phyloP scores from a whole-genome alignment of 2,329 filamentous ascomycete genomes.

The Blastomyces emzantsi region DNA sequence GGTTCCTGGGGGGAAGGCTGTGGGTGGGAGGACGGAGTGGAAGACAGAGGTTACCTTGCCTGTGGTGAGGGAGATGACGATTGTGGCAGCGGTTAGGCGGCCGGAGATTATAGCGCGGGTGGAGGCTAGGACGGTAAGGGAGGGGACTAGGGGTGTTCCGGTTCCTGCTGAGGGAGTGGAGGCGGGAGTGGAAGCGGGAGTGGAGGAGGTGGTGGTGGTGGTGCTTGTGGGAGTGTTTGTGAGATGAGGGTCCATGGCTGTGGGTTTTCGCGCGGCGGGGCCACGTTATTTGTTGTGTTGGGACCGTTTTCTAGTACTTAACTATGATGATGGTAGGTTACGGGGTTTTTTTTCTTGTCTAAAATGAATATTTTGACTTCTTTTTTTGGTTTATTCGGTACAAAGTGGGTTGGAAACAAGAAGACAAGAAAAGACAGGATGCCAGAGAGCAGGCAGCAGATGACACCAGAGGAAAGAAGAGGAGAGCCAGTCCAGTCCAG shows the following conservation, averaged over 20 bases:
- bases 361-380: background rate
- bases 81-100: conserved; percentile 69
- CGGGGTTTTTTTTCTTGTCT: background rate
- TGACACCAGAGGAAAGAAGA: background rate
- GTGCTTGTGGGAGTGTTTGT: conserved; percentile 3
- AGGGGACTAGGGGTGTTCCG: conserved; percentile 22
- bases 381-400: conserved; percentile 6
- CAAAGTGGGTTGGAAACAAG: background rate
- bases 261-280: background rate
- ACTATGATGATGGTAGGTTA: background rate
- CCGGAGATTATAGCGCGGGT: conserved; percentile 72
- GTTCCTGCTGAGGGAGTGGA: background rate
- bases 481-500: background rate
- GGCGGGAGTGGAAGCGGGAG: background rate
- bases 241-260: conserved; percentile 2
- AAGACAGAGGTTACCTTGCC: conserved; percentile 78
- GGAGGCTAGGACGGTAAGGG: conserved; percentile 70
- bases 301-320: background rate
- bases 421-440: background rate
- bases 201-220: background rate
- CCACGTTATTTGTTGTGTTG: background rate
- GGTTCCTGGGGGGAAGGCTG: conserved; percentile 62
- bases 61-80: conserved; percentile 65
- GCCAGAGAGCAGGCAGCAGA: background rate
- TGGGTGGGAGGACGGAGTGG: conserved; percentile 62